A percentile compares a stretch with the other conserved stretches of the same genome.
Evolutionary conservation across 2,329 filamentous ascomycete species (phyloP).

Genomic region (Trichophyton simii): DNA sequence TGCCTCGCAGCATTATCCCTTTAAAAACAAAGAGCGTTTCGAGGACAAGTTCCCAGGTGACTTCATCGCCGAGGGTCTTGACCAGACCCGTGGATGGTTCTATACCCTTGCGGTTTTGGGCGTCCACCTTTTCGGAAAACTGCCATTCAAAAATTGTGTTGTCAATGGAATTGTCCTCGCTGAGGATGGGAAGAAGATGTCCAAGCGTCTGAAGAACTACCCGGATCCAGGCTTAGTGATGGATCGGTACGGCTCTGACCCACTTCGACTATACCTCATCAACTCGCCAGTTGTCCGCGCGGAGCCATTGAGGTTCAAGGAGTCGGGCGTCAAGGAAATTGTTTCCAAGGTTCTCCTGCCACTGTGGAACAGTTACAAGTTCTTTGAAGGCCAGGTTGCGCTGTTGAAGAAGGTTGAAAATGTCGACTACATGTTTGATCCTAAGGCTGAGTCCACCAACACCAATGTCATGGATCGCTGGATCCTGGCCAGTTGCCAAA

Average conservation of each 20-base stretch:
- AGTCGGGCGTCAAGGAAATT: conserved; percentile 84
- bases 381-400: conserved; percentile 79
- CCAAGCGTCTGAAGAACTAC: conserved; percentile 91
- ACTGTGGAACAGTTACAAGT: conserved; percentile 93
- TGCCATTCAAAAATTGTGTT: conserved; percentile 92
- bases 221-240: conserved; percentile 76
- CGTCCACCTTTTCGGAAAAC: conserved; percentile 69
- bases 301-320: conserved; percentile 83
- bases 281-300: conserved; percentile 91
- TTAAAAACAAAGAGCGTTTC: conserved; percentile 74
- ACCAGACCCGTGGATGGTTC: conserved; percentile 95
- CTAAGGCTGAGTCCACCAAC: conserved; percentile 60
- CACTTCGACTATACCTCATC: conserved; percentile 86
- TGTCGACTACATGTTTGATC: conserved; percentile 67
- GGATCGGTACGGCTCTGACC: conserved; percentile 79
- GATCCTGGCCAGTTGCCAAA: conserved; percentile 88
- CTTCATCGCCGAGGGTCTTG: conserved; percentile 85
- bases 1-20: conserved; percentile 80
- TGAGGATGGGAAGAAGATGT: conserved; percentile 98
- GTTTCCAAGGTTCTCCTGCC: conserved; percentile 83
- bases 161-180: conserved; percentile 90
- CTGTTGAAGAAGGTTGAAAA: conserved; percentile 75
- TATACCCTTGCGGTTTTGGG: conserved; percentile 84
- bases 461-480: conserved; percentile 91
- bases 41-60: conserved; percentile 75